Conservation (phyloP, 257 asterid genomes). For the Penstemon davidsonii region DNA sequence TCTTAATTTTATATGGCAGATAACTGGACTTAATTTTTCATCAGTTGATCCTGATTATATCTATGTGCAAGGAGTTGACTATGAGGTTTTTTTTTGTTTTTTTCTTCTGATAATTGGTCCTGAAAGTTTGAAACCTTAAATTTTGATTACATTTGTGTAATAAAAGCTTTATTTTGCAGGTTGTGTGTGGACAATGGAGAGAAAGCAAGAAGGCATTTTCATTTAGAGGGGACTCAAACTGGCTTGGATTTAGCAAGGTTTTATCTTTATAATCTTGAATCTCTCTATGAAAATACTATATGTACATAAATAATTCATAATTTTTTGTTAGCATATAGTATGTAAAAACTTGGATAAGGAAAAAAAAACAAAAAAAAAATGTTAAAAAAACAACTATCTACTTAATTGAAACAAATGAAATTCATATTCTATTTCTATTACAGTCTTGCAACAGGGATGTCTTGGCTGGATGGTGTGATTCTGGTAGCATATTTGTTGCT, state of each 20-base stretch:
- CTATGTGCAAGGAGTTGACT: slow-evolving; percentile 88
- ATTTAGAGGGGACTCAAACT: slow-evolving; percentile 92
- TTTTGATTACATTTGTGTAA: not conserved
- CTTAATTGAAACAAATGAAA: slow-evolving; percentile 1
- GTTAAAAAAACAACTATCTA: too few relatives aligned
- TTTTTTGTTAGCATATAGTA: slow-evolving; percentile 1
- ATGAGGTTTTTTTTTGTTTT: slow-evolving; percentile 62
- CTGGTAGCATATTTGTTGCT: slow-evolving; percentile 56
- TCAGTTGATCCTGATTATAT: slow-evolving; percentile 71
- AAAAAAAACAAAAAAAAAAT: too few relatives aligned
- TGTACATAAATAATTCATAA: not conserved
- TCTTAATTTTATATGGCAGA: slow-evolving; percentile 46
- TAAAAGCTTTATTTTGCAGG: slow-evolving; percentile 45
- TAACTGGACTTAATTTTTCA: slow-evolving; percentile 86
- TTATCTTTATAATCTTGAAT: slow-evolving; percentile 1
- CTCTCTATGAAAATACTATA: not conserved
- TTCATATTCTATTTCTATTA: slow-evolving; percentile 16
- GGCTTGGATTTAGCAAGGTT: slow-evolving; percentile 99
- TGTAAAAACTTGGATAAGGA: not conserved
- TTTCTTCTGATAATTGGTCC: not conserved
- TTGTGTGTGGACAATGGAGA: slow-evolving; percentile 76
- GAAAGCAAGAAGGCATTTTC: slow-evolving; percentile 65
- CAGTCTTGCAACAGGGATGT: slow-evolving; percentile 47
- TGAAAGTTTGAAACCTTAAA: slow-evolving; percentile 1
- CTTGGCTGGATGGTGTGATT: slow-evolving; percentile 59